Evolutionary conservation across 2,329 filamentous ascomycete genomes (phyloP), one percentile per base, ranked within the genome.

Genomic region (Elsinoe australis): DNA sequence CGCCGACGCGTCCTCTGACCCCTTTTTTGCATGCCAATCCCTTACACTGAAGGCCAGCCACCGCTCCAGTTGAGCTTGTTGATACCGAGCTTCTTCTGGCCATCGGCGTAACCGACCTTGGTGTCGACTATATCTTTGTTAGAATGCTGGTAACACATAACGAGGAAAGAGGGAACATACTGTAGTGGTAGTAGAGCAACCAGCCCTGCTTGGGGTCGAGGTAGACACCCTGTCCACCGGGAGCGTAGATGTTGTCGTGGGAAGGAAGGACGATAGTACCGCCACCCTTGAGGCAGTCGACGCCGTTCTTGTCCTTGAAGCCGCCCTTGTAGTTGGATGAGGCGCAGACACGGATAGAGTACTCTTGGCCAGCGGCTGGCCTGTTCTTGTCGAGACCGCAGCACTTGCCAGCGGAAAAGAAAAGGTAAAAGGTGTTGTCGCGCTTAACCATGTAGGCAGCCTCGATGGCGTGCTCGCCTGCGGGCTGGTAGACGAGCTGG

Each of bases 311-410:
- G 56, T 85, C 81, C 19, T 73, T 75, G 56, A 79, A 85, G 1
- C 66, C 67, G 0, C 77, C 70, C 1, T 67, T 75, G 3, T 72
- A 69, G 5, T 64, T 68, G 22, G 44, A 67, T 3, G 74, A 77
- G n/a, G 79, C 67, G 64, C 81, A 84, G 19, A 82, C 78, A 57
- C 73, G 74, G 59, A 84, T 79, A 59, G 75, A 76, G 61, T 85
- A 85, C 62, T 83, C 81, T n/a, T 67, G 65, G 3, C 80, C 80
- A 0, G 67, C 41, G 0, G 76, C 71, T 0, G 80, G 78, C 49
- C 59, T 64, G 47, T 55, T 65, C 0, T 58, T 61, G 53, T 80
- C 73, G 53, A 76, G 80, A n/a, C 67, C 68, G 50, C 82, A 85
- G 67, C 80, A 85, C 22, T 67, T 69, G 1, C 81, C 82, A 1